Evolutionary conservation across 495 filamentous ascomycete species (phyloP).

Genomic region (Tuber calosporum): DNA sequence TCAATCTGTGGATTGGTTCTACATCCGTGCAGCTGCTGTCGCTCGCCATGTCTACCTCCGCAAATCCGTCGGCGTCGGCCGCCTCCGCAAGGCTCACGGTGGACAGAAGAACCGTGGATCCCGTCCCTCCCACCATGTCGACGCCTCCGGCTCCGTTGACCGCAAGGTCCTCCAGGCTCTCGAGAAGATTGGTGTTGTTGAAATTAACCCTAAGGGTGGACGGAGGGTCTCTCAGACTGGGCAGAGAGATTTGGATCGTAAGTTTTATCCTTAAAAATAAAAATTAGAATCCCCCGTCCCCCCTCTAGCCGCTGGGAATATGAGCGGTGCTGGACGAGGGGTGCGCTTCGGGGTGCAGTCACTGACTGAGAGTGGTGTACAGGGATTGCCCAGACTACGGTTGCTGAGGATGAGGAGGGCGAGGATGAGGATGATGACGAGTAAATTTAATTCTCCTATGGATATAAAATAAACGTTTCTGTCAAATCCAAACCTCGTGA

Average conservation of each 20-base stretch:
- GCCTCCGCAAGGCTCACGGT: conserved; percentile 83
- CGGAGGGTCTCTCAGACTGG: conserved; percentile 92
- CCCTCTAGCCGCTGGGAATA: conserved; percentile 44
- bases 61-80: conserved; percentile 96
- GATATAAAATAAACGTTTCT: neutral
- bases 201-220: conserved; percentile 97
- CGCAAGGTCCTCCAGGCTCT: conserved; percentile 92
- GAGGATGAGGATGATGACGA: conserved; percentile 23
- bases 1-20: conserved; percentile 97
- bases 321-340: conserved; percentile 43
- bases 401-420: conserved; percentile 28
- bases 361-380: conserved; percentile 25
- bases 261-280: conserved; percentile 5
- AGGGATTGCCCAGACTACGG: conserved; percentile 37
- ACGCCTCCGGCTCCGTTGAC: conserved; percentile 89
- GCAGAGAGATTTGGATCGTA: conserved; percentile 97
- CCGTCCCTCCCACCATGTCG: conserved; percentile 86
- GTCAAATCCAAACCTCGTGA: neutral
- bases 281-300: conserved; percentile 30
- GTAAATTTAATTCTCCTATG: neutral
- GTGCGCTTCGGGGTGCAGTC: conserved; percentile 38
- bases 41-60: conserved; percentile 98
- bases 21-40: conserved; percentile 90
- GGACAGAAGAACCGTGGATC: conserved; percentile 92
- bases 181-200: conserved; percentile 97